A percentile compares a stretch with the other conserved stretches of the same genome.
Conservation (phyloP, 2,329 filamentous ascomycete species). For the Cladosporium sp. region DNA sequence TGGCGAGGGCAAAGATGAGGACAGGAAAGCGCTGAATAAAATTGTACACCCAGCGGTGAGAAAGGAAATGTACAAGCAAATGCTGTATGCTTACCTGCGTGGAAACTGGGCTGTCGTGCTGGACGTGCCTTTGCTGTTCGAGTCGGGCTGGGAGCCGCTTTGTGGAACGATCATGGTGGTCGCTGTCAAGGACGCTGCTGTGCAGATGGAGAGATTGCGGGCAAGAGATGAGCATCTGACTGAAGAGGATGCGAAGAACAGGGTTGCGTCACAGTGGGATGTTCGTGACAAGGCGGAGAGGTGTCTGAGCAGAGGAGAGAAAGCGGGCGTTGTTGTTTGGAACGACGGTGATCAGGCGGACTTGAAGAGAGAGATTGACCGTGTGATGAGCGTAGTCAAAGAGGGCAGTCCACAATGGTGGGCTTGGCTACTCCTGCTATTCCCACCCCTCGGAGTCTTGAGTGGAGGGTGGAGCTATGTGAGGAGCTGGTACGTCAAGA, state of each 20-base stretch:
- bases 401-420: slow-evolving; percentile 73
- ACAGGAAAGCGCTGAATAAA: slow-evolving; percentile 73
- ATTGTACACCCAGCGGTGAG: slow-evolving; percentile 94
- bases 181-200: slow-evolving; percentile 70
- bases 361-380: slow-evolving; percentile 62
- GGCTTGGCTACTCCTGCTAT: slow-evolving; percentile 65
- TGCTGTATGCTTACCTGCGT: slow-evolving; percentile 67
- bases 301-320: slow-evolving; percentile 60
- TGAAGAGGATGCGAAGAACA: slow-evolving; percentile 80
- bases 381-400: slow-evolving; percentile 61
- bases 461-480: slow-evolving; percentile 69
- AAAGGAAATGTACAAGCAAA: slow-evolving; percentile 70
- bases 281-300: slow-evolving; percentile 77
- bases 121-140: slow-evolving; percentile 89
- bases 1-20: slow-evolving; percentile 68
- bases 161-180: slow-evolving; percentile 87
- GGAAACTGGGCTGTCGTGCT: slow-evolving; percentile 88
- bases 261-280: slow-evolving; percentile 82
- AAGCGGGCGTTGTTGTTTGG: slow-evolving; percentile 76
- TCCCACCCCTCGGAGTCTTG: slow-evolving; percentile 69
- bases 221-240: slow-evolving; percentile 73
- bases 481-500: slow-evolving; percentile 66
- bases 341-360: slow-evolving; percentile 76
- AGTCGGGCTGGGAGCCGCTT: slow-evolving; percentile 77
- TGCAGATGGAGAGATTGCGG: slow-evolving; percentile 77